phyloP scores from a whole-genome alignment of 331 rosid genomes.

The Malus hybrid region DNA sequence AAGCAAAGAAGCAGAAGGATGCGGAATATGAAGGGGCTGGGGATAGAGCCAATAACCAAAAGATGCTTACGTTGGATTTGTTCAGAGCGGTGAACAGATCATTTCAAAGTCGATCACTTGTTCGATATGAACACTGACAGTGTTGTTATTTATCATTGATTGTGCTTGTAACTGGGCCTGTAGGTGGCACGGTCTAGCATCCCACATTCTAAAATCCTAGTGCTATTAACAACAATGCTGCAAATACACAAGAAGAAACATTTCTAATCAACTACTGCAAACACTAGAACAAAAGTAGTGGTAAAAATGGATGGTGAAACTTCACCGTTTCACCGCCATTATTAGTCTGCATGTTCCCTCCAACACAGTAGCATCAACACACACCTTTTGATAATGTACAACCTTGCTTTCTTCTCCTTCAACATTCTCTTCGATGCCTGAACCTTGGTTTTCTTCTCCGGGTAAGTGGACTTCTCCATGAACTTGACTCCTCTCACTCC shows the following conservation, averaged over 20 bases:
- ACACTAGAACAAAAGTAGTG: not conserved
- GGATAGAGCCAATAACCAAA: no score
- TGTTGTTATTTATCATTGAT: not conserved
- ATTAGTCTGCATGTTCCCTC: constrained; percentile 49
- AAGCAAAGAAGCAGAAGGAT: no score
- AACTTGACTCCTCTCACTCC: not conserved
- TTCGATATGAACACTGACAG: not conserved
- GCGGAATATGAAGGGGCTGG: no score
- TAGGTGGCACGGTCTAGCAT: not conserved
- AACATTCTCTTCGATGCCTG: constrained; percentile 30
- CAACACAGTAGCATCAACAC: constrained; percentile 73
- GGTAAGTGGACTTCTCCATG: constrained; percentile 37
- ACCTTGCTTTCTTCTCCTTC: constrained; percentile 68
- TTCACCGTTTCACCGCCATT: not conserved
- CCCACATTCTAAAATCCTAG: not conserved
- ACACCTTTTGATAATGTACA: constrained; percentile 67
- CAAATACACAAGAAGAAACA: not conserved
- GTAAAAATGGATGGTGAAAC: constrained; percentile 12
- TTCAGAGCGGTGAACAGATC: no score
- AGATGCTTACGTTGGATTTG: not conserved
- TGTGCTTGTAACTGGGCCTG: not conserved
- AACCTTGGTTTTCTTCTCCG: constrained; percentile 24
- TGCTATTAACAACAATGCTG: no score
- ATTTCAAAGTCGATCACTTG: not conserved
- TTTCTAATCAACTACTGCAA: not conserved